A percentile compares a stretch with the other conserved stretches of the same genome.
phyloP scores from a whole-genome alignment of 306 rosid species.

The Hylodesmum podocarpum region DNA sequence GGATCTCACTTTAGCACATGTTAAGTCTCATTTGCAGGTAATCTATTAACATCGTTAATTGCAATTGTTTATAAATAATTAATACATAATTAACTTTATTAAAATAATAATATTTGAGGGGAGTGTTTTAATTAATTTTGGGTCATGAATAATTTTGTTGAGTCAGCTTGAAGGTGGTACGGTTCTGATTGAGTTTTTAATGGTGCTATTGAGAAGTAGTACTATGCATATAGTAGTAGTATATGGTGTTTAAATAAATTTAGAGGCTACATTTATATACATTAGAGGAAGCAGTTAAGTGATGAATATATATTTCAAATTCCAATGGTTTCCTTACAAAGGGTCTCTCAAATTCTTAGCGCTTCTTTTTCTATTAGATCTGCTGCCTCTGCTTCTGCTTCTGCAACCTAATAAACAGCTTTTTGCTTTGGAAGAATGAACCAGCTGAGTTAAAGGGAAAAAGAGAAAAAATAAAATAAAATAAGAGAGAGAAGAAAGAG shows the following conservation, averaged over 20 bases:
- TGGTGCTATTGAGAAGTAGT: conserved; percentile 16
- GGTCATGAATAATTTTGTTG: neutral
- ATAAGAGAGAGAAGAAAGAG: conserved; percentile 33
- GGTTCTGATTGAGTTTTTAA: conserved; percentile 29
- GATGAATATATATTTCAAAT: conserved; percentile 45
- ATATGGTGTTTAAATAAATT: conserved; percentile 17
- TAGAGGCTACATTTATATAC: conserved; percentile 36
- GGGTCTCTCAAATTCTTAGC: conserved; percentile 60
- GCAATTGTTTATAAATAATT: neutral
- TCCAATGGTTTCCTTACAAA: conserved; percentile 57
- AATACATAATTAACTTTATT: neutral
- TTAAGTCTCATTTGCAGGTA: conserved; percentile 98
- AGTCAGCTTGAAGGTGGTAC: conserved; percentile 30
- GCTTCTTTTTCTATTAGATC: conserved; percentile 78
- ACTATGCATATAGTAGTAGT: neutral
- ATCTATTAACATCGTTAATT: neutral
- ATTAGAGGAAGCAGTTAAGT: conserved; percentile 47
- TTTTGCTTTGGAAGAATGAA: conserved; percentile 86
- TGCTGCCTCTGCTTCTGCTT: conserved; percentile 71
- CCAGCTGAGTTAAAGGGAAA: conserved; percentile 52
- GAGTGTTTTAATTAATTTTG: neutral
- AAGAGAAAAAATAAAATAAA: conserved; percentile 27
- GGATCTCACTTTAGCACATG: conserved; percentile 99
- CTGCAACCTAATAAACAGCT: conserved; percentile 85
- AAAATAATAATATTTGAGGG: neutral